Conservation (phyloP, 129 eudicot genomes). For the Calendula officinalis region DNA sequence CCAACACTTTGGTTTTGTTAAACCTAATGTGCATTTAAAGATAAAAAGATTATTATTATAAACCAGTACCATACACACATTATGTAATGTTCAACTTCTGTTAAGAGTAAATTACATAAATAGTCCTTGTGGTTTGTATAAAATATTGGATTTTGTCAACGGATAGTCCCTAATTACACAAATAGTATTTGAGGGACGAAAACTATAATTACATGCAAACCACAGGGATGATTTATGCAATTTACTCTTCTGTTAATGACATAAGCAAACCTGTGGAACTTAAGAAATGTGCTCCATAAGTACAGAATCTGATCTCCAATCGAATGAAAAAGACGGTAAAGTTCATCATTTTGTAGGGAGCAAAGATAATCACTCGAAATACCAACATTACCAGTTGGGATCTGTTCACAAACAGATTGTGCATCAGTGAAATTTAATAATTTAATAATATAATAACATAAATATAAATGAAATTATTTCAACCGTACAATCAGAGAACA, state of each 20-base stretch:
- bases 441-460: background rate
- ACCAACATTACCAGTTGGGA: conserved; percentile 44
- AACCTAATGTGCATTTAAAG: conserved; percentile 47
- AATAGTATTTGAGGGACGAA: too few species aligned
- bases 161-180: too few species aligned
- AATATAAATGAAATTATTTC: background rate
- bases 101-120: too few species aligned
- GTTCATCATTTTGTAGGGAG: conserved; percentile 60
- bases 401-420: conserved; percentile 43
- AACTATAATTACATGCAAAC: too few species aligned
- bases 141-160: too few species aligned
- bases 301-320: conserved; percentile 64
- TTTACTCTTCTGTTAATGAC: background rate
- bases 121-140: too few species aligned
- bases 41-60: conserved; percentile 13
- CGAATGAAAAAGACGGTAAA: conserved; percentile 48
- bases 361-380: conserved; percentile 42
- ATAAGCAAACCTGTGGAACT: conserved; percentile 76
- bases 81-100: background rate
- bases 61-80: conserved; percentile 12
- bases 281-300: conserved; percentile 79
- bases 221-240: too few species aligned
- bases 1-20: conserved; percentile 62
- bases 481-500: conserved; percentile 8
- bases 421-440: conserved; percentile 9